These are phyloP conservation scores for Lentinula sp. DNA, from an alignment of 768 basidiomycete species.

Conservation along the genomic window DNA sequence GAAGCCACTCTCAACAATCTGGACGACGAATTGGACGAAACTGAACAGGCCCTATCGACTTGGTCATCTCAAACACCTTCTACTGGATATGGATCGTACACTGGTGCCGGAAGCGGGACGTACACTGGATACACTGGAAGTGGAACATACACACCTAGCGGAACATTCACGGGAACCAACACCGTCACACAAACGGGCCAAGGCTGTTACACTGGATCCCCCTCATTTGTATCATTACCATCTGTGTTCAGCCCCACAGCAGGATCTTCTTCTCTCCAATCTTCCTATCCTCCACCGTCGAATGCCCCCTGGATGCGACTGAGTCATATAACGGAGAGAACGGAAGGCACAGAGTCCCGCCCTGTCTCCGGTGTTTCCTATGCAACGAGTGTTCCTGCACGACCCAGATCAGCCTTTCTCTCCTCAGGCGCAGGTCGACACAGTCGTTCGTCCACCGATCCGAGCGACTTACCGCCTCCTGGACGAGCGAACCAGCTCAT, in stretches of 20 bases:
- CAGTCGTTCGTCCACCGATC: conserved; percentile 54
- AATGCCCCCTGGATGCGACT: conserved; percentile 40
- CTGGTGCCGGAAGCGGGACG: neutral
- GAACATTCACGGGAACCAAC: conserved; percentile 19
- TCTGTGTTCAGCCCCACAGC: conserved; percentile 30
- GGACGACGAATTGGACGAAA: conserved; percentile 61
- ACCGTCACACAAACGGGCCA: conserved; percentile 13
- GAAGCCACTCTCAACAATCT: conserved; percentile 62
- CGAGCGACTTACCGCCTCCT: conserved; percentile 42
- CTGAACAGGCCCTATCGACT: conserved; percentile 58
- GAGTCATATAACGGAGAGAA: conserved; percentile 75
- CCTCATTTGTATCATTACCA: conserved; percentile 40
- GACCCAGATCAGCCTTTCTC: conserved; percentile 40
- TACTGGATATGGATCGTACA: conserved; percentile 1
- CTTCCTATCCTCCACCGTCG: conserved; percentile 18
- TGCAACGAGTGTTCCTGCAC: conserved; percentile 21
- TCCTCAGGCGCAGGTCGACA: conserved; percentile 34
- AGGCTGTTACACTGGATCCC: conserved; percentile 39
- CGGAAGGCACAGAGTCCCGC: conserved; percentile 60
- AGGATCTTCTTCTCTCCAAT: conserved; percentile 1
- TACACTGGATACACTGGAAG: neutral
- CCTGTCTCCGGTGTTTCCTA: conserved; percentile 43
- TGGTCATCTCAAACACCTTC: conserved; percentile 37
- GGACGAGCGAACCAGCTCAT: conserved; percentile 66
- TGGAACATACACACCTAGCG: conserved; percentile 7